A percentile compares a stretch with the other conserved stretches of the same genome.
Conservation (phyloP, 257 asterid species). For the Nicotiana noctiflora region DNA sequence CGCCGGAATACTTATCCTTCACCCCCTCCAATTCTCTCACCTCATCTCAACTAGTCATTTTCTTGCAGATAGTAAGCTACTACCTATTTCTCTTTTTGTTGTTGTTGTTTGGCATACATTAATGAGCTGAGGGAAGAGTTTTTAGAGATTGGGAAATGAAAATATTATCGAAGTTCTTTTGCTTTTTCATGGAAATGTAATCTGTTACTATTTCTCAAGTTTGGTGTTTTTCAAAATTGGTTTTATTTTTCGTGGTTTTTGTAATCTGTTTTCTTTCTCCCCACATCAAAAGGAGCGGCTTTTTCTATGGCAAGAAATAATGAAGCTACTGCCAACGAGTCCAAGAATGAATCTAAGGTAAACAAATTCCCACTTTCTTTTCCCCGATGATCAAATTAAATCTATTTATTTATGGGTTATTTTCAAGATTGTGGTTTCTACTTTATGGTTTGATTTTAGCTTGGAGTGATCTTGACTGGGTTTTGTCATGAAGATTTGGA, state of each 20-base stretch:
- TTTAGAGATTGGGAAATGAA: neutral
- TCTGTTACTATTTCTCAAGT: neutral
- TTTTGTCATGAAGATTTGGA: neutral
- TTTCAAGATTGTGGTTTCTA: neutral
- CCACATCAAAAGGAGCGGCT: neutral
- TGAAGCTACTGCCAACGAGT: slow-evolving; percentile 13
- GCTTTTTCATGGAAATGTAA: slow-evolving; percentile 4
- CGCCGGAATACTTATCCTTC: slow-evolving; percentile 8
- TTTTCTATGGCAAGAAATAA: slow-evolving; percentile 11
- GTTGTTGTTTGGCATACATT: slow-evolving; percentile 1
- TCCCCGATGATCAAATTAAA: neutral
- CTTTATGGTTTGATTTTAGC: neutral
- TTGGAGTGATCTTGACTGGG: neutral
- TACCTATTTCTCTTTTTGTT: slow-evolving; percentile 8
- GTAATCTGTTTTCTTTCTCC: neutral
- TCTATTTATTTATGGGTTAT: neutral
- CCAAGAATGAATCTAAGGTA: slow-evolving; percentile 20
- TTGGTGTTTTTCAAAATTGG: neutral
- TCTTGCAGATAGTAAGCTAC: slow-evolving; percentile 2
- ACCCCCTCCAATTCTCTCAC: neutral
- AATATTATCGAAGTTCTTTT: neutral
- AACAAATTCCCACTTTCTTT: neutral
- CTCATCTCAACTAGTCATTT: neutral
- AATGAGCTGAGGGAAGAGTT: neutral
- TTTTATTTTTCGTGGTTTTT: neutral